Evolutionary conservation across 306 rosid genomes (phyloP).

Genomic region (Carpinus fangiana): DNA sequence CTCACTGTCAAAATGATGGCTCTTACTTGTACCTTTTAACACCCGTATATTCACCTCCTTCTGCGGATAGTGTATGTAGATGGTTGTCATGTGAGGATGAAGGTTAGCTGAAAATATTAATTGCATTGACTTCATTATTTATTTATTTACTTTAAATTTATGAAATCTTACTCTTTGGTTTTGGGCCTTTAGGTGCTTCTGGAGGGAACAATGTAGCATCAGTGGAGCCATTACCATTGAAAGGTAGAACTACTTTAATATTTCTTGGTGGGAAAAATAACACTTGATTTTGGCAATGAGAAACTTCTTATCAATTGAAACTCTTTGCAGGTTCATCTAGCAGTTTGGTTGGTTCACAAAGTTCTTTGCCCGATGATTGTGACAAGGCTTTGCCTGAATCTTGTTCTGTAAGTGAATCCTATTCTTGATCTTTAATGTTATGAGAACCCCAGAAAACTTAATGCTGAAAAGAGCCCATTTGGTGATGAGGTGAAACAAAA

Average conservation of each 20-base stretch:
- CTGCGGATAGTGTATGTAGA: constrained; percentile 50
- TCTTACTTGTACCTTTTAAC: constrained; percentile 62
- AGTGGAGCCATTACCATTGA: constrained; percentile 28
- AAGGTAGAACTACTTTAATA: constrained; percentile 1
- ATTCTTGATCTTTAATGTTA: constrained; percentile 29
- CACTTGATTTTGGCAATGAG: constrained; percentile 4
- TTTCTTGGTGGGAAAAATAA: constrained; percentile 15
- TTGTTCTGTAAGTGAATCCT: constrained; percentile 27
- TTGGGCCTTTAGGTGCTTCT: constrained; percentile 28
- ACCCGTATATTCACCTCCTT: constrained; percentile 73
- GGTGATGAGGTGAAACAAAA: constrained; percentile 24
- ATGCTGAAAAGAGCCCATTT: constrained; percentile 31
- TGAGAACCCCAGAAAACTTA: constrained; percentile 31
- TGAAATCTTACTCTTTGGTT: constrained; percentile 16
- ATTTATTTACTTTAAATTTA: constrained; percentile 7
- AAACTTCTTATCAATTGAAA: constrained; percentile 8
- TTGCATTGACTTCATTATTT: constrained; percentile 3
- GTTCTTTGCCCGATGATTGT: constrained; percentile 36
- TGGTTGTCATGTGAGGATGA: constrained; percentile 63
- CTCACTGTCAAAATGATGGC: constrained; percentile 83
- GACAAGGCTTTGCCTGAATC: constrained; percentile 30
- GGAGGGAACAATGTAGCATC: constrained; percentile 19
- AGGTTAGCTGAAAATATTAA: constrained; percentile 38
- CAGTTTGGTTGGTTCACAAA: constrained; percentile 25
- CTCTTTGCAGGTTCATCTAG: constrained; percentile 37